Percentiles rank a stretch among this genome's conserved stretches.
phyloP scores from a whole-genome alignment of 306 rosid genomes.

The Sesbania bispinosa region DNA sequence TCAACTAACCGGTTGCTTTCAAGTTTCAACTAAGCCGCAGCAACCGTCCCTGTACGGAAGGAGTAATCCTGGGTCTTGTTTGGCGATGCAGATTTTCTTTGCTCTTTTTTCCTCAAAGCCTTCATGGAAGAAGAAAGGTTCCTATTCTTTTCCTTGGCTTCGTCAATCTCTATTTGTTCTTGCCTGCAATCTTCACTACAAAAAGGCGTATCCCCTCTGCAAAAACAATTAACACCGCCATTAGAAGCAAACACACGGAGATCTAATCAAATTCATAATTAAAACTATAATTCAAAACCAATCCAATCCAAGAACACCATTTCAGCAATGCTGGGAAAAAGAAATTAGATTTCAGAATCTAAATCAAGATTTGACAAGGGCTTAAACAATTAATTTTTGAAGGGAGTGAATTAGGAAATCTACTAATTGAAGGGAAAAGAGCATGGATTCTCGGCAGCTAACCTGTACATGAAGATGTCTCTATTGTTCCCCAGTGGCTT shows the following conservation, averaged over 20 bases:
- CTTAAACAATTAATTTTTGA: too few relatives aligned
- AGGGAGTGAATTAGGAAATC: too few relatives aligned
- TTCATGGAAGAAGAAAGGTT: slow-evolving; percentile 65
- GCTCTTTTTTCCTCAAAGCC: slow-evolving; percentile 67
- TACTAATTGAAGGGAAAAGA: background rate
- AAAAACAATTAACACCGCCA: background rate
- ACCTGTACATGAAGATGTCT: slow-evolving; percentile 99
- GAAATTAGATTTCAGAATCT: too few relatives aligned
- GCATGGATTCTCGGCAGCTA: background rate
- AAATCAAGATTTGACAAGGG: background rate
- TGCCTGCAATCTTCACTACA: slow-evolving; percentile 88
- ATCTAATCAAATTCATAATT: background rate
- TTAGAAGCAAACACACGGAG: background rate
- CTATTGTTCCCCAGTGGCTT: slow-evolving; percentile 55
- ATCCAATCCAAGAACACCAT: too few relatives aligned
- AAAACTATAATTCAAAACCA: background rate
- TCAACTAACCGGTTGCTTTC: too few relatives aligned
- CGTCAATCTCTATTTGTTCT: slow-evolving; percentile 80
- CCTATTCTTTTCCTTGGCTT: slow-evolving; percentile 65
- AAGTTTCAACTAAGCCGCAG: slow-evolving; percentile 67
- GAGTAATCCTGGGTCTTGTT: slow-evolving; percentile 50
- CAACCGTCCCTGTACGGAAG: slow-evolving; percentile 65
- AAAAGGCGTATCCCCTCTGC: slow-evolving; percentile 94
- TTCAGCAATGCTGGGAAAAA: too few relatives aligned
- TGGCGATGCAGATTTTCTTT: slow-evolving; percentile 59